Base-by-base conservation (phyloP, 75 land plant genomes). In the Pinus tabuliformis region DNA sequence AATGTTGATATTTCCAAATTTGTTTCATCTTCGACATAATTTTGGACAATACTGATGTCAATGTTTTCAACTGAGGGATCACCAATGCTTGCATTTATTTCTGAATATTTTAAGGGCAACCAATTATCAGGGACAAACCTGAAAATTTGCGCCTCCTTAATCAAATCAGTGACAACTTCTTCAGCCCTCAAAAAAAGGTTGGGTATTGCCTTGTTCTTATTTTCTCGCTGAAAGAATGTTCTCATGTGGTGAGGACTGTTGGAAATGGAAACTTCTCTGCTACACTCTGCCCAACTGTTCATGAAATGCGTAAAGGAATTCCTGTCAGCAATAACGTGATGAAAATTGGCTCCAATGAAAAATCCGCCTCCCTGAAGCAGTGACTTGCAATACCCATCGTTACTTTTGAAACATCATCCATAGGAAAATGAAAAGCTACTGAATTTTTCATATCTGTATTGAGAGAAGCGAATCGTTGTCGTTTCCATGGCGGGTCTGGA, bases 211-310 rank as follows among this genome's bases (percentile, higher is more conserved):
- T 0, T 1, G 16, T 45, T 3, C 14, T 22, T 7, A 52, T 56
- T 15, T 26, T 56, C 54, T 81, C 60, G 59, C 79, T 78, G 39
- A 58, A 78, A 57, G 73, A 66, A 8, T 71, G 79, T 39, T 37
- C 84, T 33, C 5, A 16, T 11, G n/a, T 57, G 77, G 3, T 24
- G 8, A 28, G 77, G 59, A 57, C 5, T 20, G 22, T 52, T 21
- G 21, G 59, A 83, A 3, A 73, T 37, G 2, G 75, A 65, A 18
- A 39, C 58, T 36, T 79, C 79, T 5, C 75, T 68, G 62, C 59
- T 65, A 26, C 81, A 24, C 20, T 80, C 79, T 4, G 85, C 83
- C 93, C 93, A 91, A 2, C 87, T 66, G 20, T 82, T 82, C 86
- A 89, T 75, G 86, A 91, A 89, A 26, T 84, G 78, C 78, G 59